Percentiles rank a stretch among this genome's conserved stretches.
These are phyloP conservation scores for Pseudotsuga menziesii DNA, from an alignment of 75 land plant species.

Conservation along the genomic window DNA sequence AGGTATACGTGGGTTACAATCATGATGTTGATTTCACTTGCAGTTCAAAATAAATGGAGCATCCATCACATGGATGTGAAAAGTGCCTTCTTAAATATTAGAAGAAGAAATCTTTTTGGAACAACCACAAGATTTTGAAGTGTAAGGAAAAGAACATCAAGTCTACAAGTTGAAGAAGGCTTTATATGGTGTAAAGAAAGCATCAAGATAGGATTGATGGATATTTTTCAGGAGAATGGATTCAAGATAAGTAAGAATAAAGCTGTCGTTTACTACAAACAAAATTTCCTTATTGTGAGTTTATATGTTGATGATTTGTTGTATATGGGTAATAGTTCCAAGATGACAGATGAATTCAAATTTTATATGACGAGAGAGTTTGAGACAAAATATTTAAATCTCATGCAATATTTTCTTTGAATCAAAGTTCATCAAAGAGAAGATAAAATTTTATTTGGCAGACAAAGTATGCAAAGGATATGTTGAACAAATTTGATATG, in stretches of 20 bases:
- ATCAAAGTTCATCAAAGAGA: too few species aligned
- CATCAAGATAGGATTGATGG: constrained; percentile 14
- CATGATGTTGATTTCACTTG: constrained; percentile 3
- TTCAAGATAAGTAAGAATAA: constrained; percentile 6
- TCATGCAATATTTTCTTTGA: too few species aligned
- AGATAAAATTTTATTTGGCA: too few species aligned
- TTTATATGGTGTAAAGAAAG: constrained; percentile 19
- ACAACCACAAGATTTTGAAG: constrained; percentile 10
- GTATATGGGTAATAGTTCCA: too few species aligned
- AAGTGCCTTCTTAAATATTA: constrained; percentile 10
- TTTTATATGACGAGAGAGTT: too few species aligned
- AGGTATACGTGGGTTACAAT: too few species aligned
- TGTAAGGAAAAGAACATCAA: constrained; percentile 4
- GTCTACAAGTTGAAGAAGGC: constrained; percentile 18
- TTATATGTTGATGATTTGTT: too few species aligned
- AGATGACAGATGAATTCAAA: too few species aligned
- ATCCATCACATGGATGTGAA: constrained; percentile 12
- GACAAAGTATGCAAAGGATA: too few species aligned
- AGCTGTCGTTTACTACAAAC: neutral
- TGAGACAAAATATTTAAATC: too few species aligned
- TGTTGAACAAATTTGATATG: too few species aligned
- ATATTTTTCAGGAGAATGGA: neutral
- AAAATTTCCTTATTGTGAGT: too few species aligned
- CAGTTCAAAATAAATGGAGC: constrained; percentile 5
- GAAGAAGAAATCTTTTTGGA: constrained; percentile 18